phyloP scores from a whole-genome alignment of 345 rosid genomes.

The Eucalyptus viminalis region DNA sequence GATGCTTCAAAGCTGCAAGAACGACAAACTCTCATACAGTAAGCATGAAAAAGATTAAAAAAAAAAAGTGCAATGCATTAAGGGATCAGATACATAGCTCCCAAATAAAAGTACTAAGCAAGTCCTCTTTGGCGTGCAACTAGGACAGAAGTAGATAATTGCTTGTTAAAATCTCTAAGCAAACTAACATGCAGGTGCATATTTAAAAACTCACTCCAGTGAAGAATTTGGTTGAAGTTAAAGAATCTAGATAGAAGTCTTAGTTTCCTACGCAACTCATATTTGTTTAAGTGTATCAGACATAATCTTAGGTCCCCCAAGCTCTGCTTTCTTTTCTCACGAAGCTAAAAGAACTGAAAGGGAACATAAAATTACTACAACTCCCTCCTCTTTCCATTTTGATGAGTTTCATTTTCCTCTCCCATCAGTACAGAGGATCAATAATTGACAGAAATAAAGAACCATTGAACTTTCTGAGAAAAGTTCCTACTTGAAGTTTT shows the following conservation, averaged over 20 bases:
- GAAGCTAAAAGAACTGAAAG: background rate
- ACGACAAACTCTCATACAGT: background rate
- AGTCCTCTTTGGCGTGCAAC: background rate
- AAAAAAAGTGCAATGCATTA: background rate
- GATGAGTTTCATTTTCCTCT: background rate
- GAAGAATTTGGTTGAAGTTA: background rate
- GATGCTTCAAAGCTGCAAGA: constrained; percentile 61
- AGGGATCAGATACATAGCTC: background rate
- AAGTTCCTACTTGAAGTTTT: background rate
- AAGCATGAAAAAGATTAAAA: background rate
- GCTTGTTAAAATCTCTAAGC: background rate
- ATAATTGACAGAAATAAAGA: background rate
- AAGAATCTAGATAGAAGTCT: background rate
- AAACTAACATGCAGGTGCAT: background rate
- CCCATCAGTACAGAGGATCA: background rate
- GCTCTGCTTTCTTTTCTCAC: background rate
- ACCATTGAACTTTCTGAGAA: background rate
- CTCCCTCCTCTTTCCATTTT: background rate
- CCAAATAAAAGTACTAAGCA: background rate
- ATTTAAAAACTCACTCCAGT: background rate
- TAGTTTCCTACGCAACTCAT: background rate
- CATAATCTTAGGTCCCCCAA: background rate
- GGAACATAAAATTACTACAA: background rate
- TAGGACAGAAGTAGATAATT: background rate
- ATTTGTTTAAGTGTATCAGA: background rate